A percentile compares a stretch with the other conserved stretches of the same genome.
phyloP scores from a whole-genome alignment of 257 asterid genomes.

The Ballota nigra region DNA sequence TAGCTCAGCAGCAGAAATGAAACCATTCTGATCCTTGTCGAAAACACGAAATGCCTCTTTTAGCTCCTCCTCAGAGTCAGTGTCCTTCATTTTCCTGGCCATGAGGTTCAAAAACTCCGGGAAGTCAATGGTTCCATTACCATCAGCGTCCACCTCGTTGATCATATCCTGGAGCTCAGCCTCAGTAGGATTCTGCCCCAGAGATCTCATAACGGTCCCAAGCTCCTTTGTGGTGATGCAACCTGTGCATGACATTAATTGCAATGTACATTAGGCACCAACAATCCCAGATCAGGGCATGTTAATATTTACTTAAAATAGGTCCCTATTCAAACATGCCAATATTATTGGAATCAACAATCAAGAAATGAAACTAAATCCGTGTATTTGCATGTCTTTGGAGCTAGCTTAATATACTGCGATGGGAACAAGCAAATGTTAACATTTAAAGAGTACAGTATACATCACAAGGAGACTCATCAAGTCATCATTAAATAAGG shows the following conservation, averaged over 20 bases:
- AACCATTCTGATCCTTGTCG: slow-evolving; percentile 62
- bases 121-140: slow-evolving; percentile 65
- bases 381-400: neutral
- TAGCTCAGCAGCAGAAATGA: slow-evolving; percentile 60
- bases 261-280: neutral
- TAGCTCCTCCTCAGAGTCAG: slow-evolving; percentile 68
- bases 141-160: slow-evolving; percentile 68
- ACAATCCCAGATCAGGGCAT: neutral
- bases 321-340: neutral
- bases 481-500: no score
- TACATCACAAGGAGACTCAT: neutral
- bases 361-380: neutral
- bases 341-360: neutral
- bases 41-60: slow-evolving; percentile 67
- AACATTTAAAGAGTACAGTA: neutral
- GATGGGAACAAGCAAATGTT: neutral
- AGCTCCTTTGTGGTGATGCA: slow-evolving; percentile 75
- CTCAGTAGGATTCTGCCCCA: slow-evolving; percentile 67
- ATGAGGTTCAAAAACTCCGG: slow-evolving; percentile 62
- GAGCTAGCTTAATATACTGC: neutral
- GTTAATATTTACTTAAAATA: neutral
- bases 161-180: slow-evolving; percentile 72
- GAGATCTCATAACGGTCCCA: slow-evolving; percentile 65
- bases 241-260: slow-evolving; percentile 30
- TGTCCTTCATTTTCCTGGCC: slow-evolving; percentile 70